Conservation (phyloP, 2,329 filamentous ascomycete genomes). For the Apiospora koreana region DNA sequence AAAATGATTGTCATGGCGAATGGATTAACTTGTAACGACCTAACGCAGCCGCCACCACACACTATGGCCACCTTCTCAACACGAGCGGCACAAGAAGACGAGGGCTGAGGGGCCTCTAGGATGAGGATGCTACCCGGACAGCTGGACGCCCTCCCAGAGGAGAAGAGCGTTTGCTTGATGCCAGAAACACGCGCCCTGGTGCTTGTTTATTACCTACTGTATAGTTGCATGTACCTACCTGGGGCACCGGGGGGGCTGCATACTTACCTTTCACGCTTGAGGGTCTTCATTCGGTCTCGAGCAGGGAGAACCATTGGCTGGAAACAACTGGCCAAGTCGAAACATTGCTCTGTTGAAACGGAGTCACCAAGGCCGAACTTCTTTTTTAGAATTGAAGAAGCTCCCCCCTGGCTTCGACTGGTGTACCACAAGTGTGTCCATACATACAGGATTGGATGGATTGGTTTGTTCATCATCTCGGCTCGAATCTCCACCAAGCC, state of each 20-base stretch:
- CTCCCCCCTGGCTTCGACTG: not conserved
- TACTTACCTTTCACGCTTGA: not conserved
- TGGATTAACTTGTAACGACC: not conserved
- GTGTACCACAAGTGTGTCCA: not conserved
- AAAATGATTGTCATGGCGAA: not conserved
- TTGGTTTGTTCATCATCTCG: not conserved
- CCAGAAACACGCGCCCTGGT: not conserved
- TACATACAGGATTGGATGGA: not conserved
- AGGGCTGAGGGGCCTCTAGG: not conserved
- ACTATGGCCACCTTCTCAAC: slow-evolving; percentile 18
- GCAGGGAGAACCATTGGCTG: slow-evolving; percentile 1
- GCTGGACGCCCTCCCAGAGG: not conserved
- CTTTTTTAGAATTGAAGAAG: not conserved
- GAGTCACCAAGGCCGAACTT: slow-evolving; percentile 1
- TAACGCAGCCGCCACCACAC: not conserved
- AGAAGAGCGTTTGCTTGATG: not conserved
- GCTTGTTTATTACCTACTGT: too few relatives aligned
- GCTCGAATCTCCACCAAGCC: not conserved
- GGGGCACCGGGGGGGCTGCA: too few relatives aligned
- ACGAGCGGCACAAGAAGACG: not conserved
- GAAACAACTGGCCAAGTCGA: not conserved
- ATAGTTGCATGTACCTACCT: too few relatives aligned
- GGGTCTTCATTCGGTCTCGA: not conserved
- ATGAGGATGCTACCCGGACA: not conserved
- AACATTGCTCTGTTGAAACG: slow-evolving; percentile 7